phyloP scores from a whole-genome alignment of 257 asterid genomes.

The Fraxinus cuspidata region DNA sequence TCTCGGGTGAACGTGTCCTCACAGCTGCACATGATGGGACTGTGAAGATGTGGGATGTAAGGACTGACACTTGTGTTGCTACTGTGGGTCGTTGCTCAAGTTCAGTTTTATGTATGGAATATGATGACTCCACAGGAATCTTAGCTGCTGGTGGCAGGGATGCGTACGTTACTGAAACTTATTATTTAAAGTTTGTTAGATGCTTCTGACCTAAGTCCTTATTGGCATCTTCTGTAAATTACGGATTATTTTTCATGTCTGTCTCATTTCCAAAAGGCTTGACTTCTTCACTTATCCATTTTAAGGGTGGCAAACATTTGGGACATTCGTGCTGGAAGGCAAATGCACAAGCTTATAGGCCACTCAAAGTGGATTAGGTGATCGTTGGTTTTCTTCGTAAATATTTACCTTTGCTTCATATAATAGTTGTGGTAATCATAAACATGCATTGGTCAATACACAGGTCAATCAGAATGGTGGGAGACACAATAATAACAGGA shows the following conservation, averaged over 20 bases:
- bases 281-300: conserved; percentile 31
- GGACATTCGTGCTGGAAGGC: conserved; percentile 93
- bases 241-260: conserved; percentile 19
- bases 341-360: conserved; percentile 91
- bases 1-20: conserved; percentile 98
- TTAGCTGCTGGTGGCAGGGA: conserved; percentile 97
- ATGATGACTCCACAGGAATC: conserved; percentile 85
- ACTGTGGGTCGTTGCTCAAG: conserved; percentile 91
- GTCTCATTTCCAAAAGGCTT: conserved; percentile 28
- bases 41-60: conserved; percentile 99
- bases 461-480: conserved; percentile 98
- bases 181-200: conserved; percentile 2
- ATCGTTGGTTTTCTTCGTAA: conserved; percentile 25
- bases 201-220: conserved; percentile 19
- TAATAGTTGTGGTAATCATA: conserved; percentile 32
- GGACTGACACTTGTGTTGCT: conserved; percentile 98
- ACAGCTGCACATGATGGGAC: conserved; percentile 97
- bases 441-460: conserved; percentile 23
- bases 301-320: conserved; percentile 77
- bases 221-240: conserved; percentile 19
- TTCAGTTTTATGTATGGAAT: conserved; percentile 95
- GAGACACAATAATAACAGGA: conserved; percentile 87
- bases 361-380: conserved; percentile 96
- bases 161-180: conserved; percentile 51
- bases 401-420: conserved; percentile 22